Percentiles rank a stretch among this genome's conserved stretches.
Conservation (phyloP, 805 yeast species). For the Blastobotrys robertii region DNA sequence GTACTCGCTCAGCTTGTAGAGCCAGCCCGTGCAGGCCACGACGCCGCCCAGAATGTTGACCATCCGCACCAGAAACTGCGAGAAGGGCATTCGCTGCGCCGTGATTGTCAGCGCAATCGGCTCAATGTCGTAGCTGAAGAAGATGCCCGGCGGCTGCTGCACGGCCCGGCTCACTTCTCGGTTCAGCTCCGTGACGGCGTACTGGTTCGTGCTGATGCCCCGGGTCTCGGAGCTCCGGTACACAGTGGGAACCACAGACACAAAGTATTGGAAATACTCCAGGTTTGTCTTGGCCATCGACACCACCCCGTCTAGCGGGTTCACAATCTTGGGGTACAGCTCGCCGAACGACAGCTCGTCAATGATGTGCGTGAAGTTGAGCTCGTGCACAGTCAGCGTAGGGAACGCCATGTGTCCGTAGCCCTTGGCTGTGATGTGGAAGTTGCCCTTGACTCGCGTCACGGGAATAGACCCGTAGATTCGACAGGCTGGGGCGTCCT, state of each 20-base stretch:
- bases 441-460: constrained; percentile 75
- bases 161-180: constrained; percentile 4
- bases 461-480: constrained; percentile 42
- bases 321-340: constrained; percentile 74
- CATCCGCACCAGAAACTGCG: constrained; percentile 65
- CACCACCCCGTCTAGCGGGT: constrained; percentile 78
- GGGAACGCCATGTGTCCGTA: constrained; percentile 42
- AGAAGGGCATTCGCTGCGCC: constrained; percentile 67
- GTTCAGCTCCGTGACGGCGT: constrained; percentile 37
- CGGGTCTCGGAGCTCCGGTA: constrained; percentile 60
- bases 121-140: constrained; percentile 79
- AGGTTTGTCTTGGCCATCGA: constrained; percentile 40
- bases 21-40: constrained; percentile 58
- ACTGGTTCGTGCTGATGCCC: constrained; percentile 73
- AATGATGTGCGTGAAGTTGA: constrained; percentile 78
- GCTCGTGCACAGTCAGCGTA: constrained; percentile 17
- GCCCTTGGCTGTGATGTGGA: constrained; percentile 76
- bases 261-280: constrained; percentile 49
- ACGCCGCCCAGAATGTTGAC: constrained; percentile 81
- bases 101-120: constrained; percentile 62
- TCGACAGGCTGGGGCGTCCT: constrained; percentile 16
- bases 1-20: constrained; percentile 46
- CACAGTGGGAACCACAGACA: constrained; percentile 77
- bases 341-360: constrained; percentile 86
- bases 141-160: constrained; percentile 60